Evolutionary conservation across 2,329 filamentous ascomycete species (phyloP).

Genomic region (Didymella pomorum): DNA sequence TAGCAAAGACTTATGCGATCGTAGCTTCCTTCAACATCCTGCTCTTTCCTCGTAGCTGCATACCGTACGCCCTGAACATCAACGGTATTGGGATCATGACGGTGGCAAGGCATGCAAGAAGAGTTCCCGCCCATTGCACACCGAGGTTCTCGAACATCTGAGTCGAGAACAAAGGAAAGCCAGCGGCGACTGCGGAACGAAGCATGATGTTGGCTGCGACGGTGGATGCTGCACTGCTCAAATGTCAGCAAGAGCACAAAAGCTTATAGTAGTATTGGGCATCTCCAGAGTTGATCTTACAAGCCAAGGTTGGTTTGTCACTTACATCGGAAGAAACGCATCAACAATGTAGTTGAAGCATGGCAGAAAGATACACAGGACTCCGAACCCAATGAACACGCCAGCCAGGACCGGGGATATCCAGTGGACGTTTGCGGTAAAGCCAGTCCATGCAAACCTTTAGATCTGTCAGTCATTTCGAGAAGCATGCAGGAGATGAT

Average conservation of each 20-base stretch:
- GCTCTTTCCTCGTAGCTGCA: background rate
- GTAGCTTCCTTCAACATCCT: background rate
- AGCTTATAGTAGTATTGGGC: background rate
- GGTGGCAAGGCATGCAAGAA: slow-evolving; percentile 4
- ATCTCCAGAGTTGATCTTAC: background rate
- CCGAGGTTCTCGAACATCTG: slow-evolving; percentile 11
- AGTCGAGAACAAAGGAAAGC: slow-evolving; percentile 4
- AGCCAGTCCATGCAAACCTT: slow-evolving; percentile 12
- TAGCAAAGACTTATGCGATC: background rate
- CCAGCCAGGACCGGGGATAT: background rate
- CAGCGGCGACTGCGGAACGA: slow-evolving; percentile 7
- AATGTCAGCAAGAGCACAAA: background rate
- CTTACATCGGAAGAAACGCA: slow-evolving; percentile 8
- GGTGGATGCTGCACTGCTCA: slow-evolving; percentile 2
- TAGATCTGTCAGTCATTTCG: background rate
- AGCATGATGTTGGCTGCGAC: slow-evolving; percentile 13
- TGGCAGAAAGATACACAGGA: slow-evolving; percentile 9
- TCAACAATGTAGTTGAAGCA: slow-evolving; percentile 15
- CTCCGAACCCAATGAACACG: slow-evolving; percentile 8
- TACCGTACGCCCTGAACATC: slow-evolving; percentile 4
- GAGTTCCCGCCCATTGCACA: slow-evolving; percentile 7
- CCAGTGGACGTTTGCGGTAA: slow-evolving; percentile 5
- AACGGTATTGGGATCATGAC: slow-evolving; percentile 9
- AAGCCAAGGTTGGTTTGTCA: background rate
- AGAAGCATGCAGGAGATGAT: background rate